phyloP scores from a whole-genome alignment of 106 monocot genomes.

The Acorus calamus region DNA sequence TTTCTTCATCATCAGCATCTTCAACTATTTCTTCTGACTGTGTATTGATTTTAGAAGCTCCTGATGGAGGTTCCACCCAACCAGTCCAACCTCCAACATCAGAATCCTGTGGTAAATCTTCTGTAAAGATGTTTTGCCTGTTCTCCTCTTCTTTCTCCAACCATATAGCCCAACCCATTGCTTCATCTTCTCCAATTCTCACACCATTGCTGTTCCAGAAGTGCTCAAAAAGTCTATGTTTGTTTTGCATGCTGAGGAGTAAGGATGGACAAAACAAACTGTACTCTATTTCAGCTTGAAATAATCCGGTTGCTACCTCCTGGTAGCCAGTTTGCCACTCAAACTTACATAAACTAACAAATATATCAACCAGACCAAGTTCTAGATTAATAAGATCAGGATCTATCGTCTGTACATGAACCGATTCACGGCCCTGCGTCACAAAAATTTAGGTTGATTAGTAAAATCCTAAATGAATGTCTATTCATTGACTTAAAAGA shows the following conservation, averaged over 20 bases:
- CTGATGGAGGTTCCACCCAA: conserved; percentile 51
- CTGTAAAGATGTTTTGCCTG: conserved; percentile 22
- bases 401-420: conserved; percentile 6
- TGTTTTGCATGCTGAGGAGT: conserved; percentile 55
- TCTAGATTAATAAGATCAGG: conserved; percentile 55
- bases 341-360: conserved; percentile 74
- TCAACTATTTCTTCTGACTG: conserved; percentile 27
- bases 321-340: conserved; percentile 91
- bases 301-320: conserved; percentile 78
- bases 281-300: conserved; percentile 91
- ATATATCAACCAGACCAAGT: conserved; percentile 77
- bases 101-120: conserved; percentile 43
- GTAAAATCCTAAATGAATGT: too few relatives aligned
- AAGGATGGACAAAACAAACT: conserved; percentile 76
- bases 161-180: conserved; percentile 80
- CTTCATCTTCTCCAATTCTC: conserved; percentile 78
- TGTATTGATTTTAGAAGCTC: conserved; percentile 12
- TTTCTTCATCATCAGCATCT: conserved; percentile 15
- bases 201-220: conserved; percentile 76
- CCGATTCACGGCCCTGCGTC: conserved; percentile 33
- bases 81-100: conserved; percentile 88
- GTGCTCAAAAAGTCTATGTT: conserved; percentile 86
- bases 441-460: background rate
- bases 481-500: too few relatives aligned
- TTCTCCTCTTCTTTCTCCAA: conserved; percentile 62